phyloP scores from a whole-genome alignment of 2,329 filamentous ascomycete species.

The Scytalidium sp. region DNA sequence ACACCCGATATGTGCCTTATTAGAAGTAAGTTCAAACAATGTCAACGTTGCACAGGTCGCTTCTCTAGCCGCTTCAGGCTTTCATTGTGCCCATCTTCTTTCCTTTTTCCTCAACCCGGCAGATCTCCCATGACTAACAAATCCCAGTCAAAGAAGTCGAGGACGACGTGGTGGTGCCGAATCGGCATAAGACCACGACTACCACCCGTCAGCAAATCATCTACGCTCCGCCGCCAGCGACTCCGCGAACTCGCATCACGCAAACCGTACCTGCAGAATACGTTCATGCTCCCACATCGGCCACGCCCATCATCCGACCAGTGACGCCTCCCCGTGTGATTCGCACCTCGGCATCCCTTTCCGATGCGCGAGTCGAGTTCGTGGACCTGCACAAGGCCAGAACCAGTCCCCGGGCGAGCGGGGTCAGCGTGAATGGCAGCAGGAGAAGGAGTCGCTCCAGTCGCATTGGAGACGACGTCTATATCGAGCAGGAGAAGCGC shows the following conservation, averaged over 20 bases:
- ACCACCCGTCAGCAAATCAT: not conserved
- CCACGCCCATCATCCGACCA: conserved; percentile 8
- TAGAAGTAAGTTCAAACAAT: not conserved
- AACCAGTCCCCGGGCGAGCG: conserved; percentile 8
- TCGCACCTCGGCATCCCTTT: conserved; percentile 3
- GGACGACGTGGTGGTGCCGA: not conserved
- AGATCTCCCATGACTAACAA: too few relatives aligned
- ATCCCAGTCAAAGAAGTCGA: not conserved
- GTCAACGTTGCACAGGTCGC: not conserved
- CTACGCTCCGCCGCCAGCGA: conserved; percentile 8
- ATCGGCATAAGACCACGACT: not conserved
- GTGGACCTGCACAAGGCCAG: conserved; percentile 11
- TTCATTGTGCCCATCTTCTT: too few relatives aligned
- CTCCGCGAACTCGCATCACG: conserved; percentile 11
- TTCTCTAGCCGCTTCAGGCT: not conserved
- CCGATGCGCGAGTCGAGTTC: conserved; percentile 14
- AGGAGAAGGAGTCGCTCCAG: conserved; percentile 8
- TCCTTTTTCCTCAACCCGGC: too few relatives aligned
- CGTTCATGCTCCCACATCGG: conserved; percentile 10
- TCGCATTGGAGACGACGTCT: conserved; percentile 17
- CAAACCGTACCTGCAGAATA: conserved; percentile 15
- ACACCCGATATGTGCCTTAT: not conserved
- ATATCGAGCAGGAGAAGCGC: conserved; percentile 22
- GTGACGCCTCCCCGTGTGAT: conserved; percentile 3
- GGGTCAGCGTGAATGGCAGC: not conserved